These are phyloP conservation scores for Leccinum pachyderme DNA, from an alignment of 1,284 basidiomycete genomes.

Conservation along the genomic window DNA sequence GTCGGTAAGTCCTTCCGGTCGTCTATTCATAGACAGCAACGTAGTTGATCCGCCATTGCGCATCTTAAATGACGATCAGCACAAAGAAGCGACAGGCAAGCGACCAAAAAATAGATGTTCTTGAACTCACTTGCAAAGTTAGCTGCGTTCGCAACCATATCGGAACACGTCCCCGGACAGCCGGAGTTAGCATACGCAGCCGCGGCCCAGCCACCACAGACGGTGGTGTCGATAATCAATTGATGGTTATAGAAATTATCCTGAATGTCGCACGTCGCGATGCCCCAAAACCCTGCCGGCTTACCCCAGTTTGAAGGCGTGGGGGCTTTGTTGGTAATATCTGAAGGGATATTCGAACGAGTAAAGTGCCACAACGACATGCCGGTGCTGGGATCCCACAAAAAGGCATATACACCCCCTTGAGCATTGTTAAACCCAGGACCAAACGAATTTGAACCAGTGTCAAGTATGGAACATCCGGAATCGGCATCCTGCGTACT, in stretches of 20 bases:
- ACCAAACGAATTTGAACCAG: slow-evolving; percentile 53
- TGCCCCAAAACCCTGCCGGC: slow-evolving; percentile 65
- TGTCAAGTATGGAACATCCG: slow-evolving; percentile 50
- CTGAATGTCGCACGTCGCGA: slow-evolving; percentile 58
- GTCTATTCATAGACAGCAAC: slow-evolving; percentile 32
- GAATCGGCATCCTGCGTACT: slow-evolving; percentile 37
- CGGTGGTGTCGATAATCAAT: slow-evolving; percentile 65
- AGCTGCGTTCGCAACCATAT: slow-evolving; percentile 57
- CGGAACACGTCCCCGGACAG: slow-evolving; percentile 68
- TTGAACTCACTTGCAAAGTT: slow-evolving; percentile 56
- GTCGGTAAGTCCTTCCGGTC: neutral
- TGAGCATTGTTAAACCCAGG: slow-evolving; percentile 59
- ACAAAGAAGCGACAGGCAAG: neutral
- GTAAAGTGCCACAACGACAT: slow-evolving; percentile 80
- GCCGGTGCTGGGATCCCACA: slow-evolving; percentile 57
- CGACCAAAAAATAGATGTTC: neutral
- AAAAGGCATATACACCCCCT: slow-evolving; percentile 77
- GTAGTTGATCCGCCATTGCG: slow-evolving; percentile 56
- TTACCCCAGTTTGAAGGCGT: slow-evolving; percentile 63
- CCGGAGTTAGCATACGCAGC: slow-evolving; percentile 50
- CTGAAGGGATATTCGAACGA: slow-evolving; percentile 61
- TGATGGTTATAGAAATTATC: slow-evolving; percentile 68
- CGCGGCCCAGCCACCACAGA: slow-evolving; percentile 60
- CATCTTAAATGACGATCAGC: slow-evolving; percentile 35
- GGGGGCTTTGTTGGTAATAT: slow-evolving; percentile 58